Evolutionary conservation across 179 eudicot genomes (phyloP), one percentile per base, ranked within the genome.

Genomic region (Gypsophila paniculata): DNA sequence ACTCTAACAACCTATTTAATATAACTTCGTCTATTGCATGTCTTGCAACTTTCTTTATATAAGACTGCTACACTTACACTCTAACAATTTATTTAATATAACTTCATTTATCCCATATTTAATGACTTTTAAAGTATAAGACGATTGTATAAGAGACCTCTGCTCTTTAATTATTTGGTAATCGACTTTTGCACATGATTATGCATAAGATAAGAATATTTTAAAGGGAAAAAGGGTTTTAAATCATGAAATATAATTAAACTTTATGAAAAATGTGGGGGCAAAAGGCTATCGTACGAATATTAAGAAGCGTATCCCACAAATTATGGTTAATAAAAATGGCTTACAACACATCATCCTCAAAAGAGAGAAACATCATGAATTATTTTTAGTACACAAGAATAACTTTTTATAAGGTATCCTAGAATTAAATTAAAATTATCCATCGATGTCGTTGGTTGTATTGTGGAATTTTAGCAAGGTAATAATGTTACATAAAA

Each of bases 251-350:
- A 2, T 42, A 6, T 15, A n/a, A 19, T 25, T n/a, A 19, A 1
- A 25, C 25, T 59, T 48, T 57, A 15, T 42, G 11, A 8, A 2
- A 44, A 61, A 36, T 69, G 77, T 78, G 75, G 77, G 80, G 82
- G 5, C 49, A 68, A 51, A 66, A 52, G 62, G 14, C 51, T 62
- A 36, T 57, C 51, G 72, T 57, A 78, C 36, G 72, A 49, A 55
- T 63, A 72, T 39, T 39, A 76, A 57, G 74, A 74, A 69, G 78
- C 73, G 69, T 59, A 75, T 66, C 73, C 70, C 17, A 75, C 73
- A 71, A 75, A 65, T 60, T 63, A 58, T 70, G 76, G 70, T 19
- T 21, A 61, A 54, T 61, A 75, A 75, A 75, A 74, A 61, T 70
- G 75, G 10, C 19, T 15, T 54, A 66, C 76, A 75, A 79, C 73